phyloP scores from a whole-genome alignment of 192 early-diverging fungal species.

The Podila epigama region DNA sequence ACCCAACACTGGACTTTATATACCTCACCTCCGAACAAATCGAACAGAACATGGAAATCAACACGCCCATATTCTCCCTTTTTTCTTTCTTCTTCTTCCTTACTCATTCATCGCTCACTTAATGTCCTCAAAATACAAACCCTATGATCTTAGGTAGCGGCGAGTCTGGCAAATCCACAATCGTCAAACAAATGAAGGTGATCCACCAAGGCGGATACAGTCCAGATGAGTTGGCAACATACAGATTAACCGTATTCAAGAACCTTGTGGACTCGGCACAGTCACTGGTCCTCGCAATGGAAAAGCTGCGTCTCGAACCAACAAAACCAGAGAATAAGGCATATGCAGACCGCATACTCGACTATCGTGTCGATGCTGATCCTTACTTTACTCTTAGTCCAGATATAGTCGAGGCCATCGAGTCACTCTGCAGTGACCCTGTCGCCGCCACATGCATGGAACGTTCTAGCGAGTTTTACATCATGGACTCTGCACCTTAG shows the following conservation, averaged over 20 bases:
- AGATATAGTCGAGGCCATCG: conserved; percentile 74
- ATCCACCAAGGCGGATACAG: conserved; percentile 94
- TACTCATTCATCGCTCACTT: neutral
- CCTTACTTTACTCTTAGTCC: conserved; percentile 58
- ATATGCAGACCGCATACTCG: conserved; percentile 46
- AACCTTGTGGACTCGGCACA: conserved; percentile 88
- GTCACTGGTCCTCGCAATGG: conserved; percentile 75
- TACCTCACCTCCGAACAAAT: too few species aligned
- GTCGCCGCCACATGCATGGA: conserved; percentile 69
- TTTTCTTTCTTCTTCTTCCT: neutral
- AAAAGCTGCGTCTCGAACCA: conserved; percentile 66
- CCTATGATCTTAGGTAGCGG: conserved; percentile 69
- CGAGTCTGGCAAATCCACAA: conserved; percentile 96
- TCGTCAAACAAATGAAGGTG: conserved; percentile 98
- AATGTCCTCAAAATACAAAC: neutral
- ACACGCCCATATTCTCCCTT: too few species aligned
- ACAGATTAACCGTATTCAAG: conserved; percentile 83
- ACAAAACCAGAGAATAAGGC: conserved; percentile 57
- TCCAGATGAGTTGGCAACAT: conserved; percentile 76
- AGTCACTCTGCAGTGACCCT: conserved; percentile 77
- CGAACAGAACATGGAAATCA: too few species aligned
- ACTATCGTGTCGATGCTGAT: conserved; percentile 64
- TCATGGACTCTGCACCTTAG: conserved; percentile 94
- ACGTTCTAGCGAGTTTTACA: conserved; percentile 82
- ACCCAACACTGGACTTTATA: too few species aligned